Percentiles rank a stretch among this genome's conserved stretches.
Evolutionary conservation across 345 rosid species (phyloP).

Genomic region (Bruguiera sexangula): DNA sequence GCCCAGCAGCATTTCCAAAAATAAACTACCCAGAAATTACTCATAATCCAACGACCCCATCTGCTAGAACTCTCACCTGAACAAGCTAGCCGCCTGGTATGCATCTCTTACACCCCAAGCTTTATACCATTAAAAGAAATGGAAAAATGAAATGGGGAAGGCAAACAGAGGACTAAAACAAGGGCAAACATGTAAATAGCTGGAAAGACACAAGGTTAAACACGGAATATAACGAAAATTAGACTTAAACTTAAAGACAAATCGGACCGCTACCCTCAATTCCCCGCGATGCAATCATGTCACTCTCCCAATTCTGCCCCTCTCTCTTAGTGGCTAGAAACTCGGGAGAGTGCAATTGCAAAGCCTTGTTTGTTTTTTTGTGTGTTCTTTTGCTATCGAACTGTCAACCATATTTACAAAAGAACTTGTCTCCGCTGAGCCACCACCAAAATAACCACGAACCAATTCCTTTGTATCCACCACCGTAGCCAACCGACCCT

Average conservation of each 20-base stretch:
- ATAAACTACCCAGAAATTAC: neutral
- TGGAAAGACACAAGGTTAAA: conserved; percentile 22
- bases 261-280: conserved; percentile 94
- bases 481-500: conserved; percentile 8
- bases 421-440: conserved; percentile 21
- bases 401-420: conserved; percentile 36
- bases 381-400: conserved; percentile 12
- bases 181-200: conserved; percentile 11
- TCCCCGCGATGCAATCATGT: conserved; percentile 80
- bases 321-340: conserved; percentile 33
- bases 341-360: conserved; percentile 79
- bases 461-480: conserved; percentile 12
- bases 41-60: neutral
- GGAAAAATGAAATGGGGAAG: neutral
- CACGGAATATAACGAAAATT: conserved; percentile 9
- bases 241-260: conserved; percentile 21
- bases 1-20: conserved; percentile 43
- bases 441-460: conserved; percentile 12
- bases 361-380: conserved; percentile 30
- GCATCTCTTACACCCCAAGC: conserved; percentile 68
- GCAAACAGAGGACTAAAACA: neutral
- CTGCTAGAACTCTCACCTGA: neutral
- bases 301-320: conserved; percentile 64
- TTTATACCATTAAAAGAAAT: conserved; percentile 3
- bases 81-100: conserved; percentile 44